Conservation (phyloP, 306 rosid species). For the Cicer yamashitae region DNA sequence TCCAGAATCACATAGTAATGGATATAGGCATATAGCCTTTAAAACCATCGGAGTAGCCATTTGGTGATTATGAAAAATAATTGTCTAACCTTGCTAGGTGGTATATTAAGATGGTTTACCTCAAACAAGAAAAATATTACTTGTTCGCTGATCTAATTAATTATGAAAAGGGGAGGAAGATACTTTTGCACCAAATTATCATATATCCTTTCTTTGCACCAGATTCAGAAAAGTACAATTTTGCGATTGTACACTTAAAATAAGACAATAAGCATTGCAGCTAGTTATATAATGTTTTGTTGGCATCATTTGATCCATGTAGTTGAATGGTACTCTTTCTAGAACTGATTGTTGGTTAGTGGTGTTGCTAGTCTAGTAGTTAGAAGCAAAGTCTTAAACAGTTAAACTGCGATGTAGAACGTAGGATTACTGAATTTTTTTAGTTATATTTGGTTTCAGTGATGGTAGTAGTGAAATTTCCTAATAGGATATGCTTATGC, state of each 20-base stretch:
- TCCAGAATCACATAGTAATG: neutral
- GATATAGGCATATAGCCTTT: neutral
- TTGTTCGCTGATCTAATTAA: neutral
- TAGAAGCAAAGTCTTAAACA: constrained; percentile 12
- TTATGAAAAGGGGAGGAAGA: too few relatives aligned
- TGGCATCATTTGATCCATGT: too few relatives aligned
- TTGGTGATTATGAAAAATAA: constrained; percentile 1
- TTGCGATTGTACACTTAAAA: too few relatives aligned
- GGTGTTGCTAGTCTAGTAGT: neutral
- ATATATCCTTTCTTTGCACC: too few relatives aligned
- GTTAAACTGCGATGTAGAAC: neutral
- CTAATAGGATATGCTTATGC: constrained; percentile 4
- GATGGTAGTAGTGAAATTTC: neutral
- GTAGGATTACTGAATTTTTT: constrained; percentile 10
- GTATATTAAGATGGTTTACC: neutral
- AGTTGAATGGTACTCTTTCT: neutral
- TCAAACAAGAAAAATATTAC: neutral
- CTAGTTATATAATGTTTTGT: too few relatives aligned
- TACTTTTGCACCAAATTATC: too few relatives aligned
- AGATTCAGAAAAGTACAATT: too few relatives aligned
- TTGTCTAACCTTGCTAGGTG: neutral
- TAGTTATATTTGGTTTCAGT: constrained; percentile 24
- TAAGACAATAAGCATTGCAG: too few relatives aligned
- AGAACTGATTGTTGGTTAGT: constrained; percentile 26
- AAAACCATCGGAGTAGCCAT: neutral